A percentile compares a stretch with the other conserved stretches of the same genome.
phyloP scores from a whole-genome alignment of 1,284 basidiomycete genomes.

The Ganoderma meredithae region DNA sequence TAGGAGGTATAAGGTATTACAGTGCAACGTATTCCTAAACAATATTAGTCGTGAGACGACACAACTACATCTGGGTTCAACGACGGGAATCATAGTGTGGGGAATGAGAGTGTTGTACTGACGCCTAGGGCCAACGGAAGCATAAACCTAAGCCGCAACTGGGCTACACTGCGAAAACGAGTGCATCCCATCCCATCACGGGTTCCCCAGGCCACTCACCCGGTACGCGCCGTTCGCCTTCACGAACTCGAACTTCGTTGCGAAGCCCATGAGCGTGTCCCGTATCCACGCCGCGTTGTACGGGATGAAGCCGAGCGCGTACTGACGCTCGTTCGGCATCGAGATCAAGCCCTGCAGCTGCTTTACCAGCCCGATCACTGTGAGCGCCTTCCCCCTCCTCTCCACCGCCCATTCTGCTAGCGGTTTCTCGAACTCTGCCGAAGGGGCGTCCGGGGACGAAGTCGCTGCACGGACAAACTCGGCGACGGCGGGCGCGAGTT shows the following conservation, averaged over 20 bases:
- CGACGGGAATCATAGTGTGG: neutral
- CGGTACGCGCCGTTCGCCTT: slow-evolving; percentile 33
- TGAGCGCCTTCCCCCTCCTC: slow-evolving; percentile 33
- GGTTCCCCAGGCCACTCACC: slow-evolving; percentile 38
- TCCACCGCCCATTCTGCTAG: slow-evolving; percentile 33
- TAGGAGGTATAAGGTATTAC: too few relatives aligned
- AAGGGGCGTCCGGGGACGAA: neutral
- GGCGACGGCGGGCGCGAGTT: slow-evolving; percentile 42
- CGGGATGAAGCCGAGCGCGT: slow-evolving; percentile 35
- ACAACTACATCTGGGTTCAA: neutral
- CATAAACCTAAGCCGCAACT: neutral
- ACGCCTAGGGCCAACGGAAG: neutral
- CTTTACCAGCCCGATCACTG: slow-evolving; percentile 35
- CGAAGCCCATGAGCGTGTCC: slow-evolving; percentile 33
- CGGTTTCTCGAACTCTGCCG: slow-evolving; percentile 22
- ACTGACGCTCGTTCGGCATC: slow-evolving; percentile 27
- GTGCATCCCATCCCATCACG: slow-evolving; percentile 3
- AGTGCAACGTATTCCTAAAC: neutral
- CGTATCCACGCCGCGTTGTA: slow-evolving; percentile 34
- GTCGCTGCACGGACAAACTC: slow-evolving; percentile 18
- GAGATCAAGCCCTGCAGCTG: slow-evolving; percentile 18
- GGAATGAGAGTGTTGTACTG: neutral
- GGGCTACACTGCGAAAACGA: neutral
- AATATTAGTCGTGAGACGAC: too few relatives aligned
- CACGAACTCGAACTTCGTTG: slow-evolving; percentile 32